These are phyloP conservation scores for Porcisia deanei DNA, from an alignment of 208 protist species.

Conservation along the genomic window DNA sequence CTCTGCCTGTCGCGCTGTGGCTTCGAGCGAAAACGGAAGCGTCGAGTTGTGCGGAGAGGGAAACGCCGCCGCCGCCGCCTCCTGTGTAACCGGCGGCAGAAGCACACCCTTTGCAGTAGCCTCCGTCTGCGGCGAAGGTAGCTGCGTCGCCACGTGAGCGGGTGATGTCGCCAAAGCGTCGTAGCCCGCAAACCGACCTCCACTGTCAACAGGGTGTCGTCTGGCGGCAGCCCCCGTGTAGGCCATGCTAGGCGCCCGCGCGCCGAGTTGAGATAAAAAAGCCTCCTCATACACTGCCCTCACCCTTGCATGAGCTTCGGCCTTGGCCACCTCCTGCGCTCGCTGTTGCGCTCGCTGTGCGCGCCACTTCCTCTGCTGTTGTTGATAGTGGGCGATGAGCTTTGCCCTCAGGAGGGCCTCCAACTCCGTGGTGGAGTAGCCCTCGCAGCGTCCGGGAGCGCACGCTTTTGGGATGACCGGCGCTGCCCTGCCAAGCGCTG, in stretches of 20 bases:
- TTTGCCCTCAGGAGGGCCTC: conserved; percentile 55
- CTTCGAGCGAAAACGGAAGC: conserved; percentile 15
- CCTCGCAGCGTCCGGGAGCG: conserved; percentile 22
- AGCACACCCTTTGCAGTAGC: neutral
- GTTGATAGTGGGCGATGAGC: conserved; percentile 45
- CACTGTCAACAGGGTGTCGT: neutral
- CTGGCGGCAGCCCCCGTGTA: neutral
- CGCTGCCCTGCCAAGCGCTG: neutral
- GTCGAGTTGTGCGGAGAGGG: neutral
- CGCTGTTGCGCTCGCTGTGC: conserved; percentile 31
- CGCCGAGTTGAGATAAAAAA: conserved; percentile 19
- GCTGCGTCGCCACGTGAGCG: neutral
- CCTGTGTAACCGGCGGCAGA: neutral
- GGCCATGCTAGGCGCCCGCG: neutral
- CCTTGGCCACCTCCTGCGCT: conserved; percentile 32
- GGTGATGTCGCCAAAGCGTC: neutral
- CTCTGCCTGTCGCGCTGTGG: conserved; percentile 26
- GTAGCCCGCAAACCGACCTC: neutral
- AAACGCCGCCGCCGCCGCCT: neutral
- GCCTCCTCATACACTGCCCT: conserved; percentile 48
- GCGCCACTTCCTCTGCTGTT: conserved; percentile 41
- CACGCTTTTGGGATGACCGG: conserved; percentile 9
- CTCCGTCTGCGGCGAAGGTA: neutral
- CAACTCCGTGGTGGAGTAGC: conserved; percentile 47
- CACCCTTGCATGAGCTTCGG: conserved; percentile 35